Conservation (phyloP, 1,139 yeast genomes). For the Suhomyces yuchorum region DNA sequence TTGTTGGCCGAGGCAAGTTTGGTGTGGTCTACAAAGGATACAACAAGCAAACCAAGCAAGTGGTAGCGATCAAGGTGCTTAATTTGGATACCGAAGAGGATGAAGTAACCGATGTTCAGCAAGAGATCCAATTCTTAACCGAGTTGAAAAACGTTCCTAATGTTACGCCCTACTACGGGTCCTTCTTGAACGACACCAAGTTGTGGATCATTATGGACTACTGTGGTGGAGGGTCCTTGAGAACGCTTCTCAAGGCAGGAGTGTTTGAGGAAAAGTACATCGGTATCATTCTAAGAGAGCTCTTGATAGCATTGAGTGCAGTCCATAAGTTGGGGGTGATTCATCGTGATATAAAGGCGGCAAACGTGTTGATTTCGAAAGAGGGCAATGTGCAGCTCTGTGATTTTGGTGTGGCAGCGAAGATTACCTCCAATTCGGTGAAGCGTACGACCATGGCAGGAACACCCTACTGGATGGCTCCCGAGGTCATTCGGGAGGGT, state of each 20-base stretch:
- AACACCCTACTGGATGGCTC: slow-evolving; percentile 99
- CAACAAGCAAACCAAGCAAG: slow-evolving; percentile 63
- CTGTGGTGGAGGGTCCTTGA: slow-evolving; percentile 94
- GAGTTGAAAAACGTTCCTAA: slow-evolving; percentile 85
- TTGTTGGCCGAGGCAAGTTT: slow-evolving; percentile 94
- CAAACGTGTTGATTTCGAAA: slow-evolving; percentile 84
- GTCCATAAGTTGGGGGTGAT: slow-evolving; percentile 91
- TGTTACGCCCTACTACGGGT: slow-evolving; percentile 90
- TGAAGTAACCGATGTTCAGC: slow-evolving; percentile 93
- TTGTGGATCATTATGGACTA: slow-evolving; percentile 98
- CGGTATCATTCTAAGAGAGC: slow-evolving; percentile 79
- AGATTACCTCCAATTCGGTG: slow-evolving; percentile 73
- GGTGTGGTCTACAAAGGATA: slow-evolving; percentile 93
- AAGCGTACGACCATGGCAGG: slow-evolving; percentile 92
- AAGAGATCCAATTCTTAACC: slow-evolving; percentile 83
- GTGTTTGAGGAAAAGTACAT: slow-evolving; percentile 81
- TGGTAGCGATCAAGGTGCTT: slow-evolving; percentile 90
- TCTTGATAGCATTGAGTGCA: slow-evolving; percentile 71
- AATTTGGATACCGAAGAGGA: slow-evolving; percentile 92
- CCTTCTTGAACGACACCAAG: slow-evolving; percentile 81
- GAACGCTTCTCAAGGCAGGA: slow-evolving; percentile 88
- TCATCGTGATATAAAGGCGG: slow-evolving; percentile 95
- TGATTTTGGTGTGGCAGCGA: slow-evolving; percentile 97
- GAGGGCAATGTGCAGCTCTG: slow-evolving; percentile 91
- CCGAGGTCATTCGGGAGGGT: slow-evolving; percentile 96